Evolutionary conservation across 306 rosid species (phyloP).

Genomic region (Rosa multiflora): DNA sequence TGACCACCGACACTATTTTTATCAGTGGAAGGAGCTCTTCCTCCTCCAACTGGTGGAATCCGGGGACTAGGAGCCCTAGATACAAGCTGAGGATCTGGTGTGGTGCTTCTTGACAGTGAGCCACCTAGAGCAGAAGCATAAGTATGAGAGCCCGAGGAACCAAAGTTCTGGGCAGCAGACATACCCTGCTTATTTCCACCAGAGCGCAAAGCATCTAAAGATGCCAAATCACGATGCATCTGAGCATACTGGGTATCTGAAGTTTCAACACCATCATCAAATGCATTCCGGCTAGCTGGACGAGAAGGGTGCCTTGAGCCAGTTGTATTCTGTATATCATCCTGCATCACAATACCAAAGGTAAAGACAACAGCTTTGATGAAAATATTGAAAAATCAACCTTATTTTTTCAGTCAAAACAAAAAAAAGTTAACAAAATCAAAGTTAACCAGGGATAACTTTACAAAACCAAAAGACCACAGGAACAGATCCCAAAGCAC

Average conservation of each 20-base stretch:
- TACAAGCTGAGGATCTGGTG: slow-evolving; percentile 81
- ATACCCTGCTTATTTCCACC: slow-evolving; percentile 60
- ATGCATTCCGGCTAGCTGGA: slow-evolving; percentile 83
- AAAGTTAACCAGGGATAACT: background rate
- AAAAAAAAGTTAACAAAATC: background rate
- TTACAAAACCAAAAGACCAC: background rate
- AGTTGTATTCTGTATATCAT: slow-evolving; percentile 35
- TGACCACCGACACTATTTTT: slow-evolving; percentile 53
- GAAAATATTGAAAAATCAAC: background rate
- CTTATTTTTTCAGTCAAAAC: background rate
- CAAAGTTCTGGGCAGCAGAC: slow-evolving; percentile 52
- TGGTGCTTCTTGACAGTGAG: slow-evolving; percentile 79
- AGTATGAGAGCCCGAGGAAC: slow-evolving; percentile 53
- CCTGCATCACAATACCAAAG: slow-evolving; percentile 27
- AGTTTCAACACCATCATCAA: slow-evolving; percentile 66
- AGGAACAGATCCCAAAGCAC: background rate
- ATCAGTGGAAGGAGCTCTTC: slow-evolving; percentile 56
- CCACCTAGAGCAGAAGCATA: slow-evolving; percentile 90
- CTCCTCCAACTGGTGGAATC: slow-evolving; percentile 72
- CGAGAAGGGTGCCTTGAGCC: slow-evolving; percentile 70
- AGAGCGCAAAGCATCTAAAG: slow-evolving; percentile 40
- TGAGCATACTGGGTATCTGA: slow-evolving; percentile 66
- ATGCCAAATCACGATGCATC: slow-evolving; percentile 46
- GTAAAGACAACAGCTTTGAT: background rate
- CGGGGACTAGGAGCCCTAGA: slow-evolving; percentile 93